These are phyloP conservation scores for Tilletia caries DNA, from an alignment of 1,284 basidiomycete genomes.

Conservation along the genomic window DNA sequence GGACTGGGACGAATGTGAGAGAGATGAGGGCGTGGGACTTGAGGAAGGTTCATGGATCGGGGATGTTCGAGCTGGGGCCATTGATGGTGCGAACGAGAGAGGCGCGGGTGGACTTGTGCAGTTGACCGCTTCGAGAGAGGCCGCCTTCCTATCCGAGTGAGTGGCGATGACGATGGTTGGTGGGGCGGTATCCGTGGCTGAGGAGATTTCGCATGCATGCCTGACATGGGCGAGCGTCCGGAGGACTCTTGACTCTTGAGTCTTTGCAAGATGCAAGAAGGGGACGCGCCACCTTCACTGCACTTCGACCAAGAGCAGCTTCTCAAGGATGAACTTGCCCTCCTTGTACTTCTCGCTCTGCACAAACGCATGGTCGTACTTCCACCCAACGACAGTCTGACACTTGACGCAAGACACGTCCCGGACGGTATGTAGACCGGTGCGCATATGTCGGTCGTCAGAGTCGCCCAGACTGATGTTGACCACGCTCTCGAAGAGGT, in stretches of 20 bases:
- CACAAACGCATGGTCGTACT: conserved; percentile 93
- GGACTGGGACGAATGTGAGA: too few relatives aligned
- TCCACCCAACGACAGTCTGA: conserved; percentile 82
- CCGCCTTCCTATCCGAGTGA: too few relatives aligned
- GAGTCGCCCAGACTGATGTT: conserved; percentile 83
- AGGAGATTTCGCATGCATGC: too few relatives aligned
- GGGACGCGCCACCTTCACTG: background rate
- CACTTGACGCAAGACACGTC: conserved; percentile 92
- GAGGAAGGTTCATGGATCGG: background rate
- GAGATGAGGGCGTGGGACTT: too few relatives aligned
- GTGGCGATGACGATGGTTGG: too few relatives aligned
- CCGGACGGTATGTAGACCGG: conserved; percentile 89
- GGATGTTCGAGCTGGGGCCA: background rate
- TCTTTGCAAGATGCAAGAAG: too few relatives aligned
- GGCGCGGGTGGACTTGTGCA: too few relatives aligned
- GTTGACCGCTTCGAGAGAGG: too few relatives aligned
- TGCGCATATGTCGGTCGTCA: conserved; percentile 90
- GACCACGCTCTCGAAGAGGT: conserved; percentile 85
- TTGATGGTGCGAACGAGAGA: background rate
- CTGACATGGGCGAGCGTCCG: too few relatives aligned
- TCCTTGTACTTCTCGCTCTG: conserved; percentile 93
- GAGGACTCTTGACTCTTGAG: too few relatives aligned
- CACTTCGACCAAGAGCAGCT: background rate
- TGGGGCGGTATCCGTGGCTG: too few relatives aligned
- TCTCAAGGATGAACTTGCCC: conserved; percentile 92